These are phyloP conservation scores for Candolleomyces eurysporus DNA, from an alignment of 768 basidiomycete genomes.

Conservation along the genomic window DNA sequence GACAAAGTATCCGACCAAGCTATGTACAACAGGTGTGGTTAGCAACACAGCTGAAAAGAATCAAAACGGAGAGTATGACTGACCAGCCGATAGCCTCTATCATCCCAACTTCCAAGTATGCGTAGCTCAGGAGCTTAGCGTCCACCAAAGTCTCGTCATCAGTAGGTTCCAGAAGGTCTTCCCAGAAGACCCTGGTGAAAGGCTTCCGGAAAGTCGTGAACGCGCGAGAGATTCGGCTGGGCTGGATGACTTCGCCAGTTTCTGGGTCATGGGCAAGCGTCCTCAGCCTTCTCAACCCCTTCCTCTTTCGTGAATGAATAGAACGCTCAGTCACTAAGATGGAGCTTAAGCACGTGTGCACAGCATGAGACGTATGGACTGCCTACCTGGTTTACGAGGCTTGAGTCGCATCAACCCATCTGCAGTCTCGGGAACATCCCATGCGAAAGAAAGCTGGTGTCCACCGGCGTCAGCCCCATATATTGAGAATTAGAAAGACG, in stretches of 20 bases:
- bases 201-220: constrained; percentile 43
- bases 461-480: background rate
- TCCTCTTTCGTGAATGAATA: constrained; percentile 50
- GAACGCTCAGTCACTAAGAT: constrained; percentile 53
- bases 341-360: background rate
- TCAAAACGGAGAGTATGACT: constrained; percentile 16
- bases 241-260: constrained; percentile 37
- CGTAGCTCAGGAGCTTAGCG: constrained; percentile 57
- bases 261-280: constrained; percentile 54
- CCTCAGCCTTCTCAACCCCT: constrained; percentile 55
- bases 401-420: constrained; percentile 67
- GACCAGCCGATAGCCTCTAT: constrained; percentile 59
- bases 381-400: constrained; percentile 62
- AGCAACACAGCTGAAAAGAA: background rate
- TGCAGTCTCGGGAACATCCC: constrained; percentile 65
- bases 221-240: constrained; percentile 38
- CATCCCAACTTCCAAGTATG: constrained; percentile 63
- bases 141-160: constrained; percentile 65
- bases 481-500: background rate
- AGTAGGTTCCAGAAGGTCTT: constrained; percentile 48
- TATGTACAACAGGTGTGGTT: constrained; percentile 16
- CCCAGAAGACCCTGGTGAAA: constrained; percentile 60
- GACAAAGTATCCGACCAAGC: constrained; percentile 63
- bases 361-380: background rate
- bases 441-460: constrained; percentile 61